These are phyloP conservation scores for Neotropicomus parvogracilis DNA, from an alignment of 1,284 basidiomycete species.

Conservation along the genomic window DNA sequence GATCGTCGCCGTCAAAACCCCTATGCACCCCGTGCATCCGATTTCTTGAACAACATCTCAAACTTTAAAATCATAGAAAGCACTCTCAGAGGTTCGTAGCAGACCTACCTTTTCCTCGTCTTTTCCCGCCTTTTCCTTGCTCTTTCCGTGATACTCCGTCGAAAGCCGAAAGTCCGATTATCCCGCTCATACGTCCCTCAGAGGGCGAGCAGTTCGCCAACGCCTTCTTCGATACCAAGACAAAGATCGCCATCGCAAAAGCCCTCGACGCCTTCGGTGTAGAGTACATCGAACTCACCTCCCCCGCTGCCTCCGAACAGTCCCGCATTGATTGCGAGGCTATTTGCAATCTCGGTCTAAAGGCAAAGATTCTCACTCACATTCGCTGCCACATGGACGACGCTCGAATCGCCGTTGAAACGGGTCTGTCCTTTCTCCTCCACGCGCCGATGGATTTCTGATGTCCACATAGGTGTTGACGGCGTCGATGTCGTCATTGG, in stretches of 20 bases:
- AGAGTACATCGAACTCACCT: slow-evolving; percentile 99
- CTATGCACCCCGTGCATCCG: slow-evolving; percentile 84
- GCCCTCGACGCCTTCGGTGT: slow-evolving; percentile 97
- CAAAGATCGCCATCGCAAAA: slow-evolving; percentile 99
- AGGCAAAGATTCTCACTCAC: slow-evolving; percentile 97
- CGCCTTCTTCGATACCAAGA: slow-evolving; percentile 99
- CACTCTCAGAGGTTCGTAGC: slow-evolving; percentile 78
- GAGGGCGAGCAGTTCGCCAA: slow-evolving; percentile 99
- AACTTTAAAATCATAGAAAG: slow-evolving; percentile 98
- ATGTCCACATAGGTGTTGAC: slow-evolving; percentile 71
- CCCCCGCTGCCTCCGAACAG: slow-evolving; percentile 96
- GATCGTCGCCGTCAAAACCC: slow-evolving; percentile 55
- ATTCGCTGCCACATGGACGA: slow-evolving; percentile 99
- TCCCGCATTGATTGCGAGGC: slow-evolving; percentile 94
- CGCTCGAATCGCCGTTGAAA: slow-evolving; percentile 97
- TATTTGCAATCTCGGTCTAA: slow-evolving; percentile 98
- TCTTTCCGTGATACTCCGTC: not conserved
- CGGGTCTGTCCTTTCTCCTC: slow-evolving; percentile 53
- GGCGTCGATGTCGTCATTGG: slow-evolving; percentile 99
- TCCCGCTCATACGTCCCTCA: slow-evolving; percentile 32
- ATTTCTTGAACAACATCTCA: slow-evolving; percentile 87
- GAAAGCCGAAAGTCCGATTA: slow-evolving; percentile 14
- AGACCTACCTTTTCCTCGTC: not conserved
- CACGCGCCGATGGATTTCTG: not conserved
- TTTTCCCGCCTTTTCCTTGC: not conserved